Evolutionary conservation across 768 basidiomycete genomes (phyloP), one percentile per base, ranked within the genome.

Genomic region (Filobasidium floriforme): DNA sequence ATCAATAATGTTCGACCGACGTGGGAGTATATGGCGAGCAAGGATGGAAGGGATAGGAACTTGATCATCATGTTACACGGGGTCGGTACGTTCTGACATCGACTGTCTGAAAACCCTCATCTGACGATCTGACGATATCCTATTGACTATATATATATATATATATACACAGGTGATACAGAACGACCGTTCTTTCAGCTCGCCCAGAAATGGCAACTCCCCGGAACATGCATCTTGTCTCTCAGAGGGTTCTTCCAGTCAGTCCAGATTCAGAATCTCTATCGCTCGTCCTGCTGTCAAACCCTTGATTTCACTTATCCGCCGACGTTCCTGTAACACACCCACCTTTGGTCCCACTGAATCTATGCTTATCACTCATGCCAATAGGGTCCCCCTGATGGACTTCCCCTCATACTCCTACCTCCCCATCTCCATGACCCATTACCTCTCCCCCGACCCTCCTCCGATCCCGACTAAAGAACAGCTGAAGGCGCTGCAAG

Each of bases 31-130:
- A 15, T 61, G 10, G 66, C 73, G 22, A 69, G 67, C 22, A 65
- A 66, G 12, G 70, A 73, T 63, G 77, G 77, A 15, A 68, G 70
- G 41, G 73, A 76, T 55, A 61, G 70, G 49, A 78, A 78, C 52
- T 60, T 78, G 46, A 41, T 78, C 29, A 75, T 78, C 64, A 73
- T 78, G 73, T 72, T 78, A 60, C 77, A 78, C 61, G 77, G 77
- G 12, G 66, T 75, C 28, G 77, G 76, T 78, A 59, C 61, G 72
- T 68, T 29, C 28, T 37, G n/a, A n/a, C n/a, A n/a, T n/a, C n/a
- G n/a, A n/a, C n/a, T n/a, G n/a, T n/a, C n/a, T n/a, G n/a, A n/a
- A n/a, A n/a, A n/a, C n/a, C n/a, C n/a, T n/a, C n/a, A n/a, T n/a
- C n/a, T n/a, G n/a, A n/a, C n/a, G n/a, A n/a, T n/a, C n/a, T n/a